phyloP scores from a whole-genome alignment of 441 rosid genomes.

The Gossypium lobatum region DNA sequence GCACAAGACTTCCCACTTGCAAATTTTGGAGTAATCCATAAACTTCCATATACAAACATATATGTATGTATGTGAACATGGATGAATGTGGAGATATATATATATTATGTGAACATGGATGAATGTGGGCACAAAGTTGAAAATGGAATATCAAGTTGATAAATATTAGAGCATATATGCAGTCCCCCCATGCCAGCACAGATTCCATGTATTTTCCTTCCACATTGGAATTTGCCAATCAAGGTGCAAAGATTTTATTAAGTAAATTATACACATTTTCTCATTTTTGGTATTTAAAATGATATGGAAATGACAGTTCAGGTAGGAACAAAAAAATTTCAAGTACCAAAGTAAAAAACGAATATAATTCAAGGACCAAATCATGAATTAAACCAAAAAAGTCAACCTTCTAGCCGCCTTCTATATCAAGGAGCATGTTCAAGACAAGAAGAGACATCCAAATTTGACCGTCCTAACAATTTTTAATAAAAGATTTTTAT shows the following conservation, averaged over 20 bases:
- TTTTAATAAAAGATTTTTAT: no score
- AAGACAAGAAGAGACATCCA: not conserved
- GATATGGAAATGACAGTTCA: no score
- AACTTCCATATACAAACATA: not conserved
- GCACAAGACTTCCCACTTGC: slow-evolving; percentile 24
- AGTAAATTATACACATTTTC: no score
- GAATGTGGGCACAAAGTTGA: not conserved
- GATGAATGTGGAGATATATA: no score
- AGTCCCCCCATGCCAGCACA: not conserved
- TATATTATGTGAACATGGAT: not conserved
- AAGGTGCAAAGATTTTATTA: no score
- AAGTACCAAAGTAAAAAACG: no score
- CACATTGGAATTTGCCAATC: no score
- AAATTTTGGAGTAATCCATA: not conserved
- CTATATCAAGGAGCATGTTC: not conserved
- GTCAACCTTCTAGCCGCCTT: not conserved
- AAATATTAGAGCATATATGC: not conserved
- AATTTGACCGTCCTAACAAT: not conserved
- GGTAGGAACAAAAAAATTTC: no score
- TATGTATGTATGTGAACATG: no score
- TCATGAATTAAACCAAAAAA: not conserved
- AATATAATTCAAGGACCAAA: not conserved
- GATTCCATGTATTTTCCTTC: not conserved
- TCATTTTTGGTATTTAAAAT: no score
- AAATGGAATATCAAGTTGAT: slow-evolving; percentile 7